These are phyloP conservation scores for Phaeosphaeria sp. DNA, from an alignment of 2,329 filamentous ascomycete genomes.

Conservation along the genomic window DNA sequence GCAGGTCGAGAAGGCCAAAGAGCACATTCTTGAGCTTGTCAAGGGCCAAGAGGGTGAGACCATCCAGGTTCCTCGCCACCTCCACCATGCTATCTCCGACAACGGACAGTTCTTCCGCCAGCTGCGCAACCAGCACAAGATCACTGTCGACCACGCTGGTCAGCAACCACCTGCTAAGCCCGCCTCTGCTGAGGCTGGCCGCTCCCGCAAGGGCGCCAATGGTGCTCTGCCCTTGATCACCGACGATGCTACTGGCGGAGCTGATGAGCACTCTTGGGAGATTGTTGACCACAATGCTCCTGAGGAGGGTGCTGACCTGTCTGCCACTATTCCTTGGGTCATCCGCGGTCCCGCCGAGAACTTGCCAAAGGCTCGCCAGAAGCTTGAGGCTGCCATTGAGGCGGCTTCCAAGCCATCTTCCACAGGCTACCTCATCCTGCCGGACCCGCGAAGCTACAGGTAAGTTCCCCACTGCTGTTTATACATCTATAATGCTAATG, in stretches of 20 bases:
- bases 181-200: slow-evolving; percentile 55
- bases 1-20: slow-evolving; percentile 84
- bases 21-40: slow-evolving; percentile 78
- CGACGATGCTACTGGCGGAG: slow-evolving; percentile 67
- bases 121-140: slow-evolving; percentile 82
- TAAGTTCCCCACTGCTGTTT: slow-evolving; percentile 3
- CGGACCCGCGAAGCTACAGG: slow-evolving; percentile 84
- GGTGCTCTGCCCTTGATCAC: slow-evolving; percentile 88
- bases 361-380: slow-evolving; percentile 79
- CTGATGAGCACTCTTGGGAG: slow-evolving; percentile 82
- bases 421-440: slow-evolving; percentile 86
- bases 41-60: slow-evolving; percentile 91
- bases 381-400: slow-evolving; percentile 75
- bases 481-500: slow-evolving; percentile 8
- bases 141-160: slow-evolving; percentile 90
- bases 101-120: slow-evolving; percentile 94
- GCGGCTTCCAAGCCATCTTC: slow-evolving; percentile 73
- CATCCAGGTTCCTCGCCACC: slow-evolving; percentile 78
- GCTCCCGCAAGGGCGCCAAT: slow-evolving; percentile 60
- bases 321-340: slow-evolving; percentile 81
- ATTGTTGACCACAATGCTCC: slow-evolving; percentile 69
- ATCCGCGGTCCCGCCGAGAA: slow-evolving; percentile 80
- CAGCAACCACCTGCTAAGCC: slow-evolving; percentile 77
- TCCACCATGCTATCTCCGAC: slow-evolving; percentile 86
- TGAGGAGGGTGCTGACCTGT: slow-evolving; percentile 59